A percentile compares a stretch with the other conserved stretches of the same genome.
These are phyloP conservation scores for Sextonia rubra DNA, from an alignment of 164 flowering plant species.

Conservation along the genomic window DNA sequence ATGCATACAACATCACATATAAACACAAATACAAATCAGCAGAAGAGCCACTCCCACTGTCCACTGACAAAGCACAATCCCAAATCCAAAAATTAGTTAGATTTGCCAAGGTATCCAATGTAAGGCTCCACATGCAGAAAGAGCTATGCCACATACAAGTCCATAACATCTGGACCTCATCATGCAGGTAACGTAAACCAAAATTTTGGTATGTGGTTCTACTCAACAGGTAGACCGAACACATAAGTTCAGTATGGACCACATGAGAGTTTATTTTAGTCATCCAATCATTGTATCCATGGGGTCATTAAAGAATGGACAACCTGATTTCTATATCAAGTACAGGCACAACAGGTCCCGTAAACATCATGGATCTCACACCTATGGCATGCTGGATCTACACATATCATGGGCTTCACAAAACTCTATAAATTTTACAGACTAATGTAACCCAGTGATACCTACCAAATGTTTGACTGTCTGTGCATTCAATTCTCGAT, in stretches of 20 bases:
- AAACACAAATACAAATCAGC: neutral
- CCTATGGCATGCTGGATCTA: neutral
- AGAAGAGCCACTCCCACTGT: neutral
- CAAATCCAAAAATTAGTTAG: neutral
- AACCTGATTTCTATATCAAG: neutral
- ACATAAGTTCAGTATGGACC: neutral
- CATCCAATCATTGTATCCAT: neutral
- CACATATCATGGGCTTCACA: neutral
- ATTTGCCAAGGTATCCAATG: neutral
- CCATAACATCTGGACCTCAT: too few species aligned
- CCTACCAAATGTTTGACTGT: conserved; percentile 88
- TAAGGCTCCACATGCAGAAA: neutral
- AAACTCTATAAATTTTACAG: neutral
- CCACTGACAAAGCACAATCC: neutral
- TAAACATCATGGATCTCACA: neutral
- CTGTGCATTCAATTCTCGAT: conserved; percentile 79
- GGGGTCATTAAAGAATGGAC: neutral
- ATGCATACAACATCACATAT: neutral
- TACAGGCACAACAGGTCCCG: neutral
- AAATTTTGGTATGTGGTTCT: neutral
- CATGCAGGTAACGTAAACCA: neutral
- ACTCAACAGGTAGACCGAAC: neutral
- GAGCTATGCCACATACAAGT: neutral
- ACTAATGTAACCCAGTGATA: neutral
- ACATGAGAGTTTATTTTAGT: neutral